Conservation (phyloP, 1,284 basidiomycete species). For the Stereum hirsutum region DNA sequence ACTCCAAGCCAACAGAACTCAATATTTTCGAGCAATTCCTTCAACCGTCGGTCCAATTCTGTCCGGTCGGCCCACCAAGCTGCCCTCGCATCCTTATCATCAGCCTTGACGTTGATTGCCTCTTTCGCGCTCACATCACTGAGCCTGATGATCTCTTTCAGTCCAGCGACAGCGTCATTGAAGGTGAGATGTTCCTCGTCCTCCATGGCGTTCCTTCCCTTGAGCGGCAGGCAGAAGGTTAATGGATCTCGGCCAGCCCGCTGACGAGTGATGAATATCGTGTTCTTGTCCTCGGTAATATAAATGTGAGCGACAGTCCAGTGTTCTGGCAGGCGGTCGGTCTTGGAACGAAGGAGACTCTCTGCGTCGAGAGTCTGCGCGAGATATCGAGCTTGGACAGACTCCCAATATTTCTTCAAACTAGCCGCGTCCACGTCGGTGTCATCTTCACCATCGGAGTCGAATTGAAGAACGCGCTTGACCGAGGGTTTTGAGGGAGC, state of each 20-base stretch:
- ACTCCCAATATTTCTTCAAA: slow-evolving; percentile 53
- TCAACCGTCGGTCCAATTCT: slow-evolving; percentile 70
- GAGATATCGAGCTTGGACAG: slow-evolving; percentile 44
- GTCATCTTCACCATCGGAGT: slow-evolving; percentile 29
- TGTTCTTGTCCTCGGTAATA: slow-evolving; percentile 75
- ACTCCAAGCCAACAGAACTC: slow-evolving; percentile 97
- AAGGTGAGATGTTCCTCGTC: slow-evolving; percentile 76
- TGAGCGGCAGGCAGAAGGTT: slow-evolving; percentile 84
- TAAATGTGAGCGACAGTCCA: slow-evolving; percentile 88
- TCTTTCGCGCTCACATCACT: slow-evolving; percentile 74
- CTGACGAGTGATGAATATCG: slow-evolving; percentile 81
- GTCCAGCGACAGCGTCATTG: slow-evolving; percentile 64
- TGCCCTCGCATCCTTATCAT: slow-evolving; percentile 53
- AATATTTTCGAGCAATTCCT: slow-evolving; percentile 73
- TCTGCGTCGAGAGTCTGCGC: slow-evolving; percentile 31
- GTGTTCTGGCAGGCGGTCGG: slow-evolving; percentile 51
- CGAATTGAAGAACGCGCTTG: slow-evolving; percentile 7
- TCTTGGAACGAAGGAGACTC: slow-evolving; percentile 27
- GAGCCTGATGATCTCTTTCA: slow-evolving; percentile 69
- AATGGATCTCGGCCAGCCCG: slow-evolving; percentile 55
- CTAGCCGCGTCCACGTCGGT: slow-evolving; percentile 20
- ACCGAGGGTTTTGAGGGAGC: background rate
- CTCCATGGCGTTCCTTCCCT: slow-evolving; percentile 68
- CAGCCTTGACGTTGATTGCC: slow-evolving; percentile 61
- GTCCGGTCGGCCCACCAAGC: slow-evolving; percentile 84